Percentiles rank a stretch among this genome's conserved stretches.
Evolutionary conservation across 2,329 filamentous ascomycete species (phyloP).

Genomic region (Pseudogymnoascus verrucosus): DNA sequence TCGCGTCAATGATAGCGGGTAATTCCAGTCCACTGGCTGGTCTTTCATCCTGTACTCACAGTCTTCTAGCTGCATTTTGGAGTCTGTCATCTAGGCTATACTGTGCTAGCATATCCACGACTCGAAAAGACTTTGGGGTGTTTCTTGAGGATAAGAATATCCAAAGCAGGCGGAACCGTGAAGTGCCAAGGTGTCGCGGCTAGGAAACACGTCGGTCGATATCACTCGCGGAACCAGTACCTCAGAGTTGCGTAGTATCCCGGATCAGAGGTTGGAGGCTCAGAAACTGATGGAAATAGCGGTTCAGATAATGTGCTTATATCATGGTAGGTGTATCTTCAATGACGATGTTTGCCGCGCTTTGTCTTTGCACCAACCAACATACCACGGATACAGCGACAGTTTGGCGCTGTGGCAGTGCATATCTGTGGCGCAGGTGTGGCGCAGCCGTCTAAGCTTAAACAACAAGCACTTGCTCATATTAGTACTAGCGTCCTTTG

Average conservation of each 20-base stretch:
- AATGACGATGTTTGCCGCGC: neutral
- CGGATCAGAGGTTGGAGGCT: neutral
- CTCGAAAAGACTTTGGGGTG: slow-evolving; percentile 14
- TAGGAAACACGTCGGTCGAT: neutral
- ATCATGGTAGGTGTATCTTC: slow-evolving; percentile 2
- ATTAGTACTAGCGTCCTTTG: neutral
- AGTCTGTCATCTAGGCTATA: slow-evolving; percentile 59
- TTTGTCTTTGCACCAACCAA: slow-evolving; percentile 7
- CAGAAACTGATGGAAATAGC: neutral
- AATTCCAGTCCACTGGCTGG: neutral
- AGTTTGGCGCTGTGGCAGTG: slow-evolving; percentile 8
- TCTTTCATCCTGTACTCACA: slow-evolving; percentile 45
- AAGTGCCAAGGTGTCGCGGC: slow-evolving; percentile 4
- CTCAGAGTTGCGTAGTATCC: neutral
- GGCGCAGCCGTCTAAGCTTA: neutral
- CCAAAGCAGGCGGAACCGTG: neutral
- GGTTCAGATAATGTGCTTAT: slow-evolving; percentile 4
- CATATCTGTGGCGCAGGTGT: neutral
- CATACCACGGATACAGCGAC: slow-evolving; percentile 2
- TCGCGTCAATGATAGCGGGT: neutral
- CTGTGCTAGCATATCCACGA: slow-evolving; percentile 53
- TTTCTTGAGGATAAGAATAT: slow-evolving; percentile 4
- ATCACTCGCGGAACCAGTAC: neutral
- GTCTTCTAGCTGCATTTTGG: slow-evolving; percentile 82
- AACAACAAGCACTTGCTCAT: neutral